Evolutionary conservation across 768 basidiomycete species (phyloP), one percentile per base, ranked within the genome.

Genomic region (Paxillus involutus): DNA sequence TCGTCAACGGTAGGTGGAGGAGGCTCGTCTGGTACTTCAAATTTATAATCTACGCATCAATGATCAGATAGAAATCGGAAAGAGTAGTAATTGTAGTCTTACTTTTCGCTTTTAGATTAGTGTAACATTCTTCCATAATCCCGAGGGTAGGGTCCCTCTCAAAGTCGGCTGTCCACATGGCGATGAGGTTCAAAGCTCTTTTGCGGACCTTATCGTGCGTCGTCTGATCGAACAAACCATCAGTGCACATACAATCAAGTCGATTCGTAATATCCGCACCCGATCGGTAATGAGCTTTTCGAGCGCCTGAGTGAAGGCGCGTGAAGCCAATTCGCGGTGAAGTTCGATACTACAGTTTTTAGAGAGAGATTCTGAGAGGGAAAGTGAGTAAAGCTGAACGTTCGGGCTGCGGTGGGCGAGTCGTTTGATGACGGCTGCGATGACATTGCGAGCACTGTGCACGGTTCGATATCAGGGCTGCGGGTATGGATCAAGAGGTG

Each of bases 361-460:
- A 36, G 88, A 86, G 11, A 99, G 79, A 0, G 94, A 83, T 65
- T 98, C 96, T 3, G 88, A 81, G 16, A 98, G 79, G 2, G 91
- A 84, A 5, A 99, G 82, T 6, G 96, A 83, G 65, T 95, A 98
- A 1, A 98, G 81, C 73, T 99, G 97, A 2, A 99, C 97, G 61
- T 96, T 99, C 2, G 97, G 89, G 68, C 91, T 97, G 17, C 97
- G 84, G 72, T 99, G 97, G 10, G 89, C 80, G 2, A 99, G 79
- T 5, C 97, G 91, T 71, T 95, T 98, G 63, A 94, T 79, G 32
- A 97, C 65, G 0, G 96, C 82, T 12, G 87, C 86, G 56, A 95
- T 81, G 52, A 91, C 91, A 61, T 88, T 84, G 50, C 89, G 88
- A 9, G 96, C 93, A 11, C 96, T 98, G 73, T 10, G 35, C 35